Conservation (phyloP, 2,329 filamentous ascomycete genomes). For the Arachnopeziza araneosa region DNA sequence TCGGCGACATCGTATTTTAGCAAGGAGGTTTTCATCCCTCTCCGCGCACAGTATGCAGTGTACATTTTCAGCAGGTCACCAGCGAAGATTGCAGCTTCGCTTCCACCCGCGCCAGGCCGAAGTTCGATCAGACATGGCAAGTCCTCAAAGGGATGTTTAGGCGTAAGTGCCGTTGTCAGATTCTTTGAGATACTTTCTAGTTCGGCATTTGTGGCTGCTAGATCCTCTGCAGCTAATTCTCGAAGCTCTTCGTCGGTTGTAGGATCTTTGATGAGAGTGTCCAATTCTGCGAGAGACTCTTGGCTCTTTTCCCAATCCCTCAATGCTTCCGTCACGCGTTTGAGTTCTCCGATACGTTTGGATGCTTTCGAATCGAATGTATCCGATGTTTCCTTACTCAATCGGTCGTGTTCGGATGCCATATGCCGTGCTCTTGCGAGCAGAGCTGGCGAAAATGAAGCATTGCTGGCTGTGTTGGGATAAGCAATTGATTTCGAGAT, state of each 20-base stretch:
- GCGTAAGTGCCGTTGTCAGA: conserved; percentile 74
- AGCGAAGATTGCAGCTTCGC: conserved; percentile 87
- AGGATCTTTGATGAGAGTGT: conserved; percentile 40
- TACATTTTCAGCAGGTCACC: conserved; percentile 90
- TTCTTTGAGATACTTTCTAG: conserved; percentile 59
- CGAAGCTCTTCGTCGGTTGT: conserved; percentile 61
- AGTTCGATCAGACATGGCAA: conserved; percentile 90
- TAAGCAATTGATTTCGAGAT: conserved; percentile 11
- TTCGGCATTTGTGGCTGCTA: conserved; percentile 56
- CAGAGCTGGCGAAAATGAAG: conserved; percentile 44
- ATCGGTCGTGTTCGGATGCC: conserved; percentile 49
- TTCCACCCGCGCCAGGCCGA: conserved; percentile 83
- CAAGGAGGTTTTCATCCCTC: conserved; percentile 59
- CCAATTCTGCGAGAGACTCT: conserved; percentile 49
- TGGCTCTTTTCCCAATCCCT: conserved; percentile 52
- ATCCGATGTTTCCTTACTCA: conserved; percentile 45
- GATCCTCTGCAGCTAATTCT: conserved; percentile 74
- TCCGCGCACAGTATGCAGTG: conserved; percentile 64
- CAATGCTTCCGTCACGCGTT: conserved; percentile 51
- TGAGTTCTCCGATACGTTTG: conserved; percentile 56
- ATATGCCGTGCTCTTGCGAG: conserved; percentile 55
- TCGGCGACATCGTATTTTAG: conserved; percentile 79
- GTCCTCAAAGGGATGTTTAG: conserved; percentile 82
- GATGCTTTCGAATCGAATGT: conserved; percentile 53
- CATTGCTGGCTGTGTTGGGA: conserved; percentile 24